Evolutionary conservation across 106 monocot genomes (phyloP).

Genomic region (Phalaenopsis aphrodite): DNA sequence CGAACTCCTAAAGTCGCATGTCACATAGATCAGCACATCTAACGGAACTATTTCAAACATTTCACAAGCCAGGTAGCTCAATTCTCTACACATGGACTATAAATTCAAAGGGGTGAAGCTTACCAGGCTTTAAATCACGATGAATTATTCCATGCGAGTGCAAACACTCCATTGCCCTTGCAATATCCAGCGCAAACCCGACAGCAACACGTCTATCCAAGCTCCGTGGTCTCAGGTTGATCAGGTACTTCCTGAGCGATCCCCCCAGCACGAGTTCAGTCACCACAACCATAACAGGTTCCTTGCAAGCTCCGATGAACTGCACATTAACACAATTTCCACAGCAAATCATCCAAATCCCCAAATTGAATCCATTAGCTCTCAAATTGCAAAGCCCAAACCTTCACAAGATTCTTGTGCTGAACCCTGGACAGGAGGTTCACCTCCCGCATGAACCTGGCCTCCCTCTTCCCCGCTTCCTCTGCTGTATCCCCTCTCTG

Average conservation of each 20-base stretch:
- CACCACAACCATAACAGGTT: slow-evolving; percentile 96
- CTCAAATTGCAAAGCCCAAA: slow-evolving; percentile 9
- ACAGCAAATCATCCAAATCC: background rate
- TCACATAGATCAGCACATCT: slow-evolving; percentile 1
- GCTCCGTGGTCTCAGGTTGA: slow-evolving; percentile 66
- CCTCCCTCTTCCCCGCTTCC: slow-evolving; percentile 70
- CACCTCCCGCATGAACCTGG: slow-evolving; percentile 85
- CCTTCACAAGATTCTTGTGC: slow-evolving; percentile 98
- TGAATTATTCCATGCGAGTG: slow-evolving; percentile 98
- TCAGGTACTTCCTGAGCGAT: slow-evolving; percentile 69
- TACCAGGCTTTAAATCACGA: slow-evolving; percentile 98
- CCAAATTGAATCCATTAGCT: background rate
- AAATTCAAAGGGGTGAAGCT: background rate
- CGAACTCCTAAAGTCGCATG: background rate
- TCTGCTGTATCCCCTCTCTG: slow-evolving; percentile 75
- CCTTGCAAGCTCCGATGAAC: slow-evolving; percentile 95
- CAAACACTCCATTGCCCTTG: slow-evolving; percentile 95
- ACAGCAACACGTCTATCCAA: slow-evolving; percentile 69
- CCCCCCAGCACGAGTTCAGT: slow-evolving; percentile 90
- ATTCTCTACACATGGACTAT: background rate
- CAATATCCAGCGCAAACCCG: slow-evolving; percentile 85
- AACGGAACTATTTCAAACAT: background rate
- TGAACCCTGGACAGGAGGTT: slow-evolving; percentile 76
- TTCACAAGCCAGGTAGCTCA: background rate
- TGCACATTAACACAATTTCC: slow-evolving; percentile 10